Conservation (phyloP, 2,329 filamentous ascomycete species). For the Pyrenochaeta sp. region DNA sequence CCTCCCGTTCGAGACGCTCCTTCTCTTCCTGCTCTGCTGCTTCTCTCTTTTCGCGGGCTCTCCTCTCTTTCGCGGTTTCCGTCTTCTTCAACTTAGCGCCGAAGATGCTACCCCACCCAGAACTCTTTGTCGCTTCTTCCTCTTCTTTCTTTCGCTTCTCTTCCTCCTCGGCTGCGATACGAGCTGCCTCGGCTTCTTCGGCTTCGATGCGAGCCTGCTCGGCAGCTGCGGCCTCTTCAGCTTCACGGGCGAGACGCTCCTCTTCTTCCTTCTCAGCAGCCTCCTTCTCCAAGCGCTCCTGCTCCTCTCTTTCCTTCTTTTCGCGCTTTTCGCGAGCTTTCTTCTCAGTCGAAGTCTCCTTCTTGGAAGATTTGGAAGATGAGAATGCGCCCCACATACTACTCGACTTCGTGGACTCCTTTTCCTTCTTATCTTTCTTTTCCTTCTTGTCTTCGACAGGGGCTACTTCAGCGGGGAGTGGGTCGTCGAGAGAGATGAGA, state of each 20-base stretch:
- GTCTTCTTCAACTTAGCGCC: constrained; percentile 49
- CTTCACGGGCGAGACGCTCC: constrained; percentile 32
- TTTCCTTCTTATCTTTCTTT: constrained; percentile 39
- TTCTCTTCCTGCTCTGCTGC: constrained; percentile 43
- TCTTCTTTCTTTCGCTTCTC: constrained; percentile 26
- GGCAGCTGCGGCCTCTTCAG: constrained; percentile 42
- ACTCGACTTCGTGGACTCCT: constrained; percentile 31
- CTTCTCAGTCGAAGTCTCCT: constrained; percentile 50
- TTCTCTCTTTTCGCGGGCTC: constrained; percentile 47
- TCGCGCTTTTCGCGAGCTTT: constrained; percentile 36
- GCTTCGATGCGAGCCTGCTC: constrained; percentile 39
- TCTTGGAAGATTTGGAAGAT: constrained; percentile 33
- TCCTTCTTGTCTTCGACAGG: constrained; percentile 31
- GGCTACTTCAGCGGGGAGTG: constrained; percentile 23
- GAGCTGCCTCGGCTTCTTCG: constrained; percentile 18
- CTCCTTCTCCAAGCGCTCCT: constrained; percentile 40
- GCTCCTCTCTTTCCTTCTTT: constrained; percentile 38
- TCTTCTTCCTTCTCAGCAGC: constrained; percentile 54
- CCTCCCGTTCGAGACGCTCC: constrained; percentile 31
- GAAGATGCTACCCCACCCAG: constrained; percentile 37
- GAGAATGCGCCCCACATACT: constrained; percentile 33
- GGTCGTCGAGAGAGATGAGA: constrained; percentile 43
- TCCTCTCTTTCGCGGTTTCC: constrained; percentile 41
- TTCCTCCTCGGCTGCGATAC: constrained; percentile 40
- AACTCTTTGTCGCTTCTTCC: constrained; percentile 41